These are phyloP conservation scores for Penstemon eatonii DNA, from an alignment of 257 asterid species.

Conservation along the genomic window DNA sequence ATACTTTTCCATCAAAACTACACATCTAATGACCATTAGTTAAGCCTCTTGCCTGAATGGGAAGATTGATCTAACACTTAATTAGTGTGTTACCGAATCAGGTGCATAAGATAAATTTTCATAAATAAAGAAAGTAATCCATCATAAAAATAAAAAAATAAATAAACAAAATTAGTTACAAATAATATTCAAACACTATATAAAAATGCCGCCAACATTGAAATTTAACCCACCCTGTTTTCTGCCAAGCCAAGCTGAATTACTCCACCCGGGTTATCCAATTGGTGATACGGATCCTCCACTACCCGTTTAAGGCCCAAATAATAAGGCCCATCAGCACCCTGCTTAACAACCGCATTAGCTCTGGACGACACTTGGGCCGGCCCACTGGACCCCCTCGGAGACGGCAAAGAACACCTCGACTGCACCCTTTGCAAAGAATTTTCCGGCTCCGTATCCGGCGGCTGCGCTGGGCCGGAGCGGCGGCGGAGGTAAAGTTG, in stretches of 20 bases:
- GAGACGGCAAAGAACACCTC: constrained; percentile 58
- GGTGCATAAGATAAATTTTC: too few relatives aligned
- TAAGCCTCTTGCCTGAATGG: too few relatives aligned
- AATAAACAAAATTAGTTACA: too few relatives aligned
- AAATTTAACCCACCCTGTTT: constrained; percentile 53
- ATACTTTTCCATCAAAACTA: too few relatives aligned
- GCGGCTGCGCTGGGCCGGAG: constrained; percentile 39
- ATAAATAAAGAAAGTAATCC: too few relatives aligned
- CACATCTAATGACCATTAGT: too few relatives aligned
- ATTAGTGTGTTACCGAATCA: too few relatives aligned
- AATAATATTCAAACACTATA: too few relatives aligned
- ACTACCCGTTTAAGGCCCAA: constrained; percentile 72
- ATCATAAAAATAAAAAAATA: too few relatives aligned
- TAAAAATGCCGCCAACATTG: too few relatives aligned
- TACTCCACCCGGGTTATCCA: constrained; percentile 65
- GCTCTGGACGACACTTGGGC: constrained; percentile 63
- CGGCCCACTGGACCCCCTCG: constrained; percentile 53
- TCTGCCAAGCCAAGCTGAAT: constrained; percentile 89
- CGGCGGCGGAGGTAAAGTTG: constrained; percentile 61
- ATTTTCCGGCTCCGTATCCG: constrained; percentile 48
- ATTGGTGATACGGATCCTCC: constrained; percentile 58
- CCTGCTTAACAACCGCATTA: constrained; percentile 54
- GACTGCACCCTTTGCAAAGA: constrained; percentile 31
- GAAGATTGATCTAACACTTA: too few relatives aligned
- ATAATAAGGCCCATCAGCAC: constrained; percentile 70